Percentiles rank a stretch among this genome's conserved stretches.
Conservation (phyloP, 139 green algal genomes). For the Eudorina sp. region DNA sequence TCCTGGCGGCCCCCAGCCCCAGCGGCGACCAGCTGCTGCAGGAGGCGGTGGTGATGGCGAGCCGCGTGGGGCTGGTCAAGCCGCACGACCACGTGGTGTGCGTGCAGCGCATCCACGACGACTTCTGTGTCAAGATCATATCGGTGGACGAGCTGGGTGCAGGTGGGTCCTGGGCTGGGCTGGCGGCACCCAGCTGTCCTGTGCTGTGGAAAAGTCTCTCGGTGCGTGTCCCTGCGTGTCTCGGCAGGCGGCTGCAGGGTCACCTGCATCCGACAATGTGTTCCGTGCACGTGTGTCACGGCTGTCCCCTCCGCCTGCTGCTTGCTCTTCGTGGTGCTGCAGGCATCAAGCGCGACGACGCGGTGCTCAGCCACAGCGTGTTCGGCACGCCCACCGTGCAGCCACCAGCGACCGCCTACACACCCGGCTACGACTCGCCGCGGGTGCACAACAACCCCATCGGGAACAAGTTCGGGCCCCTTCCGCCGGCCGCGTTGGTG, state of each 20-base stretch:
- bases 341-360: conserved; percentile 48
- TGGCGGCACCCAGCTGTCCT: too few species aligned
- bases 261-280: too few species aligned
- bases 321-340: too few species aligned
- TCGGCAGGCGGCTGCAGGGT: too few species aligned
- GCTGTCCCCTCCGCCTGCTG: not conserved
- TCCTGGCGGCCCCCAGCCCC: conserved; percentile 85
- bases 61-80: conserved; percentile 71
- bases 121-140: conserved; percentile 75
- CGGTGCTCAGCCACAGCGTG: not conserved
- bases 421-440: conserved; percentile 37
- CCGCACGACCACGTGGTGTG: conserved; percentile 82
- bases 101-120: conserved; percentile 66
- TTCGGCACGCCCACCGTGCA: not conserved
- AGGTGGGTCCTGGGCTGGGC: conserved; percentile 47
- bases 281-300: not conserved
- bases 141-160: conserved; percentile 33
- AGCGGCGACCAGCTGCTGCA: conserved; percentile 75
- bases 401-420: not conserved
- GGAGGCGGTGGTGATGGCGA: conserved; percentile 78
- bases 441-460: conserved; percentile 44
- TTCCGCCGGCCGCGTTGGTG: not conserved
- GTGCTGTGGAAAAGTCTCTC: too few species aligned
- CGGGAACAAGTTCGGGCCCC: conserved; percentile 43
- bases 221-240: too few species aligned